These are phyloP conservation scores for Neotropicomus parvogracilis DNA, from an alignment of 1,284 basidiomycete genomes.

Conservation along the genomic window DNA sequence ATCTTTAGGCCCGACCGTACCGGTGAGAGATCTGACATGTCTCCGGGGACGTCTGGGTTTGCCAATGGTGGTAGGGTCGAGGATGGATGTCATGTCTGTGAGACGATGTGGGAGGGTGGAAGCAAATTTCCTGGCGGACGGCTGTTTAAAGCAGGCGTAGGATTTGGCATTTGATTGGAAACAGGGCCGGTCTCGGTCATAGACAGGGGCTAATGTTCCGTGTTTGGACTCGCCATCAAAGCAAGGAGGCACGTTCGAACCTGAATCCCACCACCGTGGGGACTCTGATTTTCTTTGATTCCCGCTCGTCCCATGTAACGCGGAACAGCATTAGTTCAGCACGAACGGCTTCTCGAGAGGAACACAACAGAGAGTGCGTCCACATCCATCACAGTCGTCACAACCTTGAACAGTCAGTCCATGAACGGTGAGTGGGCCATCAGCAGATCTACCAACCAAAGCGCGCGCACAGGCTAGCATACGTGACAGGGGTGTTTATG, in stretches of 20 bases:
- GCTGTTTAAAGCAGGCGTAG: neutral
- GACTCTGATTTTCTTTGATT: too few relatives aligned
- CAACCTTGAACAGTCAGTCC: slow-evolving; percentile 31
- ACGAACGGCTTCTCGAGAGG: too few relatives aligned
- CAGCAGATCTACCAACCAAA: slow-evolving; percentile 20
- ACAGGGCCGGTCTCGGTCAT: neutral
- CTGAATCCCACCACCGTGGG: too few relatives aligned
- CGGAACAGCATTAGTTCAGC: too few relatives aligned
- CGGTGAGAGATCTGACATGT: slow-evolving; percentile 73
- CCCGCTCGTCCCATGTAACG: too few relatives aligned
- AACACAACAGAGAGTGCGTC: neutral
- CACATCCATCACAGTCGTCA: neutral
- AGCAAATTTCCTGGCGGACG: neutral
- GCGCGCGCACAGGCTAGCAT: slow-evolving; percentile 13
- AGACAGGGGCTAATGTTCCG: neutral
- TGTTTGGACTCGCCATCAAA: too few relatives aligned
- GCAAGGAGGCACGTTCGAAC: too few relatives aligned
- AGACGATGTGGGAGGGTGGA: neutral
- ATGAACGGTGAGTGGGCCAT: slow-evolving; percentile 17
- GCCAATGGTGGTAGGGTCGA: slow-evolving; percentile 66
- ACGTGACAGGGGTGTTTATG: slow-evolving; percentile 1
- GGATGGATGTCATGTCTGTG: slow-evolving; percentile 43
- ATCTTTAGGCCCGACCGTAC: slow-evolving; percentile 33
- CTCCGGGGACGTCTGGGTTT: slow-evolving; percentile 54
- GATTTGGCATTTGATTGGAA: neutral